Conservation (phyloP, 352 stramenopile genomes). For the Phytophthora pini region DNA sequence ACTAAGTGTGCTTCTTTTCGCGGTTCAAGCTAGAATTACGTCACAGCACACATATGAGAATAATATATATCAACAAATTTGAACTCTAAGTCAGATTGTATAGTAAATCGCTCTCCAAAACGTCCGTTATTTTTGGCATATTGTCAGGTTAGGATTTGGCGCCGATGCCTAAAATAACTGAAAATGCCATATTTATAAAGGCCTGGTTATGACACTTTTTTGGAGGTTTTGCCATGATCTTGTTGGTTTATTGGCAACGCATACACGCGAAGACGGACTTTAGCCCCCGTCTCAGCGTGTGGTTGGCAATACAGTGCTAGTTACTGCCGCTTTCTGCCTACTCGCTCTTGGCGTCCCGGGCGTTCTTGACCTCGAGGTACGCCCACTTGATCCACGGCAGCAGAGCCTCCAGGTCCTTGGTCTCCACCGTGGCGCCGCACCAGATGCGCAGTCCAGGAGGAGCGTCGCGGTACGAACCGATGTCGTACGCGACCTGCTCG, state of each 20-base stretch:
- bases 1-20: too few relatives aligned
- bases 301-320: constrained; percentile 28
- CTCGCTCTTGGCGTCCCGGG: constrained; percentile 31
- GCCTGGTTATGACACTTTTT: constrained; percentile 5
- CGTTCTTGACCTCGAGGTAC: constrained; percentile 92
- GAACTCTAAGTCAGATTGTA: too few relatives aligned
- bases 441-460: constrained; percentile 98
- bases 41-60: too few relatives aligned
- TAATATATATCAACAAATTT: too few relatives aligned
- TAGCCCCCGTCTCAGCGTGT: constrained; percentile 19
- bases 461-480: constrained; percentile 98
- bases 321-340: constrained; percentile 19
- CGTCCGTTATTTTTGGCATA: too few relatives aligned
- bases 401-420: constrained; percentile 96
- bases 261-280: constrained; percentile 19
- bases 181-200: too few relatives aligned
- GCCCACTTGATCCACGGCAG: constrained; percentile 99
- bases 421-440: constrained; percentile 99
- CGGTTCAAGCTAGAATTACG: too few relatives aligned
- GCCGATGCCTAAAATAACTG: too few relatives aligned
- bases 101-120: too few relatives aligned
- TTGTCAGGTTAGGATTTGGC: too few relatives aligned
- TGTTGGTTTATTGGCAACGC: constrained; percentile 28
- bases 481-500: constrained; percentile 97
- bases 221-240: background rate